phyloP scores from a whole-genome alignment of 495 filamentous ascomycete species.

The Aspergillus carlsbadensis region DNA sequence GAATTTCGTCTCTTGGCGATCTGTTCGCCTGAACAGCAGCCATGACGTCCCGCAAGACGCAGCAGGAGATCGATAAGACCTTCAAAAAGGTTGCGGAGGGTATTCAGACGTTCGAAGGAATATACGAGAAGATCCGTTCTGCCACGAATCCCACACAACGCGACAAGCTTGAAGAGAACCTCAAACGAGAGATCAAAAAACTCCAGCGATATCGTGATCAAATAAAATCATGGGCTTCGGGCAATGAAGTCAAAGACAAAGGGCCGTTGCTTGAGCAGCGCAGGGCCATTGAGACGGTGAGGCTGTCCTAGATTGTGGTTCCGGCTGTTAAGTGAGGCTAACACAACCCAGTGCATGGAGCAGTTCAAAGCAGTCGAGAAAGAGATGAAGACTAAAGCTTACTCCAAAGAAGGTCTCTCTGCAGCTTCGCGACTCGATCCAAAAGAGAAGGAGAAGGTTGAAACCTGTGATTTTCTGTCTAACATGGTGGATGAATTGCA shows the following conservation, averaged over 20 bases:
- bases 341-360: constrained; percentile 82
- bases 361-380: constrained; percentile 99
- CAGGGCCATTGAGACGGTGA: constrained; percentile 92
- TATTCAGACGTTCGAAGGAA: constrained; percentile 85
- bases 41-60: constrained; percentile 94
- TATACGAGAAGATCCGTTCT: constrained; percentile 93
- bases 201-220: constrained; percentile 94
- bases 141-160: constrained; percentile 91
- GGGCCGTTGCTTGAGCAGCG: constrained; percentile 88
- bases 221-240: constrained; percentile 97
- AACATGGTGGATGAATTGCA: constrained; percentile 91
- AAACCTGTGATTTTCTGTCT: constrained; percentile 79
- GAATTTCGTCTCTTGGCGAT: constrained; percentile 19
- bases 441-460: constrained; percentile 88
- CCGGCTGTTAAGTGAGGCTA: background rate
- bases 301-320: background rate
- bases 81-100: constrained; percentile 97
- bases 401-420: constrained; percentile 94
- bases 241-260: constrained; percentile 99
- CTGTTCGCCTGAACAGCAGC: constrained; percentile 21
- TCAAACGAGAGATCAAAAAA: constrained; percentile 99
- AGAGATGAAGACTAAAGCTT: constrained; percentile 99
- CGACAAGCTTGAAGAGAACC: constrained; percentile 94
- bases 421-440: constrained; percentile 91
- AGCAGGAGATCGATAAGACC: constrained; percentile 96